Base-by-base conservation (phyloP, 768 basidiomycete species). In the Chalciporus pseudorubinellus region DNA sequence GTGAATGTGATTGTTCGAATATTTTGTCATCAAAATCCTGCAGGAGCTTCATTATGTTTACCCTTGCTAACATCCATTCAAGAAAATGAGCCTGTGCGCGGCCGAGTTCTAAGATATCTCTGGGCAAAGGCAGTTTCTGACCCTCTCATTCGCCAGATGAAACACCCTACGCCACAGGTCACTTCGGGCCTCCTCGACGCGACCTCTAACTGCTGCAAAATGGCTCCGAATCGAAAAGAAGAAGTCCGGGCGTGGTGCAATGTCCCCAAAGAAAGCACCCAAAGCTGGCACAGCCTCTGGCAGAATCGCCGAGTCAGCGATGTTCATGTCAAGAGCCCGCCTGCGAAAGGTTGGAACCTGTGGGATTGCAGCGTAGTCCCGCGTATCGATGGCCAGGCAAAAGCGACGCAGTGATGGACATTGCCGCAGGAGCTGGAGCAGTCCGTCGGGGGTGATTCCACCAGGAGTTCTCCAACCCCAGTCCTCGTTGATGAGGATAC, bases 161-260 rank as follows among this genome's bases (percentile, higher is more conserved):
- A 59, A 62, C 31, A 61, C 60, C 9, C 59, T 57, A 18, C 59
- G 50, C 60, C 60, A 61, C 14, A 61, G 38, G 33, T 33, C 46
- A 9, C 20, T 59, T 34, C 33, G 46, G 16, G 46, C 47, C n/a
- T 58, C 59, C 11, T 58, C 60, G 45, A 49, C 7, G 22, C 52
- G 60, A 10, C 48, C 42, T 16, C 39, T 4, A 52, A 62, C 55
- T 26, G 43, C 20, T n/a, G n/a, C n/a, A 11, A 34, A 29, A 13
- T 52, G 55, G 19, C 5, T 28, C 60, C 60, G 62, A 38, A 47
- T 55, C 21, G 9, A 33, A 18, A 51, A 43, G 19, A 14, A 33
- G 16, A 50, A 31, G 9, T 24, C 20, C 21, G 2, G n/a, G 39
- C 4, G 16, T 46, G 24, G 19, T 41, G 48, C 12, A 14, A 59